A percentile compares a stretch with the other conserved stretches of the same genome.
Evolutionary conservation across 306 rosid genomes (phyloP).

Genomic region (Lablab purpureus): DNA sequence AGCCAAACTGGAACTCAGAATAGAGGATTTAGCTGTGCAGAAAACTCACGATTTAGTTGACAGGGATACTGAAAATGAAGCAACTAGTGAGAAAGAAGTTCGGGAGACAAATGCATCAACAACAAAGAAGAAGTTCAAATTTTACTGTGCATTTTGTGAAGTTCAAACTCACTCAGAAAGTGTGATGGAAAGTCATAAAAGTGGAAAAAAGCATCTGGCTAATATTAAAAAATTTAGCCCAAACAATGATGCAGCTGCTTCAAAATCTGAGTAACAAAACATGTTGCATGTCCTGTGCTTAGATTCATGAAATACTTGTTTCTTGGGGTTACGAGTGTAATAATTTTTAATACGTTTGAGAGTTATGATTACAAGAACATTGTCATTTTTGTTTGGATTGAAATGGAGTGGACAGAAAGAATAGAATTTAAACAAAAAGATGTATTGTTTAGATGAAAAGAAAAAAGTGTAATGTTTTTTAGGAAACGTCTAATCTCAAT

Average conservation of each 20-base stretch:
- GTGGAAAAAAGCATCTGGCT: neutral
- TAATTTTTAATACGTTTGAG: too few species aligned
- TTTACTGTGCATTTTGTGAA: neutral
- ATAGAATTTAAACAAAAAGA: too few species aligned
- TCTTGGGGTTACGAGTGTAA: too few species aligned
- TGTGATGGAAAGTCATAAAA: neutral
- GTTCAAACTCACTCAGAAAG: neutral
- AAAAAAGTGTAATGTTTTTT: too few species aligned
- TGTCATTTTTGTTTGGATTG: neutral
- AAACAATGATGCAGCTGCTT: neutral
- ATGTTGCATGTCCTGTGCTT: too few species aligned
- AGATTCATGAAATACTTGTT: neutral
- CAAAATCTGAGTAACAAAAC: neutral
- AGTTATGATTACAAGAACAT: neutral
- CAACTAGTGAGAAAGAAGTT: neutral
- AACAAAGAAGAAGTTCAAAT: neutral
- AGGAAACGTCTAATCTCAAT: too few species aligned
- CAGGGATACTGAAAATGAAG: neutral
- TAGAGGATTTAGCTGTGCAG: neutral
- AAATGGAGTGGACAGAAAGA: too few species aligned
- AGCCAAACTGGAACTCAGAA: neutral
- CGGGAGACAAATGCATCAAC: neutral
- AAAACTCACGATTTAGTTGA: neutral
- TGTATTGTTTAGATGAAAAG: too few species aligned
- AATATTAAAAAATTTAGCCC: neutral